These are phyloP conservation scores for Pyrenochaeta sp. DNA, from an alignment of 2,329 filamentous ascomycete species.

Conservation along the genomic window DNA sequence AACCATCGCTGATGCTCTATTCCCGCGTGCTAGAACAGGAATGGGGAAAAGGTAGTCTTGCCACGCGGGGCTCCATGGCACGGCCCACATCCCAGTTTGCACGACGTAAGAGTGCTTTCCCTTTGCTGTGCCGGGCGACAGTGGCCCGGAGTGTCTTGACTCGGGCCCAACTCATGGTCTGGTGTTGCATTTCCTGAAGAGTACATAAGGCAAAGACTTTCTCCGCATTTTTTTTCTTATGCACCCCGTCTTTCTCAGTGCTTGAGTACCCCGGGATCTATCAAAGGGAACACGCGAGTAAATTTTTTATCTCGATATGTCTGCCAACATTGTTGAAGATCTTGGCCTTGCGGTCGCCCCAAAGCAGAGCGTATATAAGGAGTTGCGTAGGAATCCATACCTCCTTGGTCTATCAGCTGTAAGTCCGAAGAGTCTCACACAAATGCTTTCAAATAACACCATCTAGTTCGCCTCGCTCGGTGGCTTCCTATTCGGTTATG, in stretches of 20 bases:
- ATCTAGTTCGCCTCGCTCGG: conserved; percentile 26
- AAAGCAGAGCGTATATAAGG: conserved; percentile 27
- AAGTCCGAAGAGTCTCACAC: not conserved
- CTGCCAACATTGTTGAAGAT: not conserved
- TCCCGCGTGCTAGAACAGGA: conserved; percentile 7
- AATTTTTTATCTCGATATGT: conserved; percentile 1
- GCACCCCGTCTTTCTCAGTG: not conserved
- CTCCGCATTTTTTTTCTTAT: conserved; percentile 1
- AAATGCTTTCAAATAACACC: not conserved
- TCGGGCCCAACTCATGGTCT: conserved; percentile 9
- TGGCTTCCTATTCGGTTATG: conserved; percentile 31
- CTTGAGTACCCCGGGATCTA: too few species aligned
- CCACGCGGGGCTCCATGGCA: conserved; percentile 15
- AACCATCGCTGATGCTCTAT: conserved; percentile 13
- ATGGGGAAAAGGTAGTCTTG: conserved; percentile 6
- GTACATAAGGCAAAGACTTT: conserved; percentile 11
- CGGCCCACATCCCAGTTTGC: conserved; percentile 3
- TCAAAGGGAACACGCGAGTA: too few species aligned
- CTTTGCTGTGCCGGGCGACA: conserved; percentile 22
- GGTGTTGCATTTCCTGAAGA: not conserved
- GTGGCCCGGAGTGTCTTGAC: conserved; percentile 20
- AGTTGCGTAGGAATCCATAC: conserved; percentile 29
- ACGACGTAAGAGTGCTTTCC: conserved; percentile 8
- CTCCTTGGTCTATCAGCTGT: conserved; percentile 26
- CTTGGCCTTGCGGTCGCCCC: conserved; percentile 5